These are phyloP conservation scores for Mucor circinelloides DNA, from an alignment of 371 early-diverging fungal species.

Conservation along the genomic window DNA sequence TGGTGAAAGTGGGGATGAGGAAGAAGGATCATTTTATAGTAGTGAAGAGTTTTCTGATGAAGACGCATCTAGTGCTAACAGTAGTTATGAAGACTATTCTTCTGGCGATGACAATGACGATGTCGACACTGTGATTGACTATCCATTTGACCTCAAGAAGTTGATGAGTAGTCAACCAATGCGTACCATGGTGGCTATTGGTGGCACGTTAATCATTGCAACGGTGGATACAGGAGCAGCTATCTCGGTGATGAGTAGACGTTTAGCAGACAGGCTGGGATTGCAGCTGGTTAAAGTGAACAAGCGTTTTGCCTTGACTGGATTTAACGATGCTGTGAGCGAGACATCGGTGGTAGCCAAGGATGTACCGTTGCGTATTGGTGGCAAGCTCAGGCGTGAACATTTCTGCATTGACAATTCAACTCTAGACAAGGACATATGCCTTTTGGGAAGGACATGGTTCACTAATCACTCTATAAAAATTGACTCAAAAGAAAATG, in stretches of 20 bases:
- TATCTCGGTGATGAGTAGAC: conserved; percentile 11
- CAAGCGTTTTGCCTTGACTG: not conserved
- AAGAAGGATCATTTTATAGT: not conserved
- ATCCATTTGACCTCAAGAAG: conserved; percentile 5
- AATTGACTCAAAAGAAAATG: not conserved
- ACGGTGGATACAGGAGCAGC: conserved; percentile 23
- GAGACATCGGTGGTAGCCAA: conserved; percentile 1
- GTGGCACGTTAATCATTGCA: conserved; percentile 1
- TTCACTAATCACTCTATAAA: not conserved
- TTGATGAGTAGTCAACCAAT: conserved; percentile 7
- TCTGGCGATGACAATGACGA: not conserved
- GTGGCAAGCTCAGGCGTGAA: conserved; percentile 13
- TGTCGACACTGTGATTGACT: not conserved
- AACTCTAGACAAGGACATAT: not conserved
- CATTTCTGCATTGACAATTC: conserved; percentile 19
- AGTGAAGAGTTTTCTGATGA: not conserved
- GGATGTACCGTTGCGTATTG: conserved; percentile 8
- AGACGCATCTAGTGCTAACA: no score
- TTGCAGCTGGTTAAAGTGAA: not conserved
- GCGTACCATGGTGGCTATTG: not conserved
- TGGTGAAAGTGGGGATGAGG: not conserved
- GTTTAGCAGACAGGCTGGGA: conserved; percentile 3
- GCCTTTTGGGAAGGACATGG: conserved; percentile 12
- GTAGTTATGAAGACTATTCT: not conserved
- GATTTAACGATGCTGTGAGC: not conserved